A percentile compares a stretch with the other conserved stretches of the same genome.
phyloP scores from a whole-genome alignment of 2,329 filamentous ascomycete species.

The Zymoseptoria passerinii region DNA sequence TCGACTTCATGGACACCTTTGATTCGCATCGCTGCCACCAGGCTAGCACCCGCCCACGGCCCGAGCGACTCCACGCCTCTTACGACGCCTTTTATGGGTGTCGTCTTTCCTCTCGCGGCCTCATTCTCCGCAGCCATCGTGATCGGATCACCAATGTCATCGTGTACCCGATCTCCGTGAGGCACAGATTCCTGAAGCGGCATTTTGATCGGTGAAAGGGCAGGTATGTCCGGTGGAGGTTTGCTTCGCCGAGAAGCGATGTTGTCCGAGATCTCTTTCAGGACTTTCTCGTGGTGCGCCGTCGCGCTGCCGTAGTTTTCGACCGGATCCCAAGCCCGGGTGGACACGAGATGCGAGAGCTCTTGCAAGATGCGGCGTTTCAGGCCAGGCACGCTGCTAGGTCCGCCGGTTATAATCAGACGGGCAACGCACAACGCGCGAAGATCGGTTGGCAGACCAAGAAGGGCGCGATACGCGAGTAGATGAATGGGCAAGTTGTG shows the following conservation, averaged over 20 bases:
- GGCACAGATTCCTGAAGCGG: conserved; percentile 19
- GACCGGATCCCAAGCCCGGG: conserved; percentile 69
- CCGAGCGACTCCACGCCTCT: conserved; percentile 62
- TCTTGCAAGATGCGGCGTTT: conserved; percentile 71
- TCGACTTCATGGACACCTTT: conserved; percentile 63
- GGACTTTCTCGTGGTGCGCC: conserved; percentile 4
- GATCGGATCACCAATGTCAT: conserved; percentile 36
- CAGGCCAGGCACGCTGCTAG: conserved; percentile 69
- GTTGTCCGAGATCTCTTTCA: conserved; percentile 17
- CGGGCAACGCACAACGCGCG: conserved; percentile 80
- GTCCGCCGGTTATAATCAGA: conserved; percentile 77
- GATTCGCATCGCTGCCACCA: conserved; percentile 60
- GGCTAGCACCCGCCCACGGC: conserved; percentile 65
- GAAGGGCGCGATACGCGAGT: conserved; percentile 66
- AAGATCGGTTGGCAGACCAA: conserved; percentile 71
- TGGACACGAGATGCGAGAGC: conserved; percentile 56
- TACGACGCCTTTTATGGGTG: conserved; percentile 49
- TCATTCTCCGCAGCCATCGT: conserved; percentile 49
- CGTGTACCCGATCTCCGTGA: conserved; percentile 20
- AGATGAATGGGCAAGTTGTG: conserved; percentile 72
- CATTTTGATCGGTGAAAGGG: conserved; percentile 16
- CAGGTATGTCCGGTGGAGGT: background rate
- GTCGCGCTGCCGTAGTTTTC: conserved; percentile 54
- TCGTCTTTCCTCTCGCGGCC: conserved; percentile 35
- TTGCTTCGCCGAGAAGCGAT: conserved; percentile 2